Evolutionary conservation across 2,329 filamentous ascomycete genomes (phyloP), one percentile per base, ranked within the genome.

Genomic region (Seiridium cupressi): DNA sequence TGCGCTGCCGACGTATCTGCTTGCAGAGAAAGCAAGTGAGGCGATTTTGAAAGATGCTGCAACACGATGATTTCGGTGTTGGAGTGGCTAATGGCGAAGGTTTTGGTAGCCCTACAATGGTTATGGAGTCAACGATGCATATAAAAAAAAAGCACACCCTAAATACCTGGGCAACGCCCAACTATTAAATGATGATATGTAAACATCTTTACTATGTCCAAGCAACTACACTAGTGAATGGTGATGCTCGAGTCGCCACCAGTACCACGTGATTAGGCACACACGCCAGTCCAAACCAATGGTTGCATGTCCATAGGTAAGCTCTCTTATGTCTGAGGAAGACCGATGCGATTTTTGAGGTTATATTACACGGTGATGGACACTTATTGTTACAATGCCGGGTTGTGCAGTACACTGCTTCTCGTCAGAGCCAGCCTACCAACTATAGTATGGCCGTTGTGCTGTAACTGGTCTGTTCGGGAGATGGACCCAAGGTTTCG

Each of bases 381-480:
- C 53, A 55, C n/a, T 36, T 55, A 55, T 55, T 55, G 40, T 55
- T 55, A 55, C 53, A 55, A 38, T 53, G 26, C 44, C 8, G 18
- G 38, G 46, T 47, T 57, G 42, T 57, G 47, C 54, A 48, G 32
- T 57, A 48, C 54, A 44, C 10, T 42, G 4, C 26, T 31, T 38
- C 49, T 18, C 13, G 13, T 18, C 40, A 13, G 26, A 57, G 13
- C 49, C 49, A 11, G 32, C 31, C 49, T 89, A 98, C 94, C 94
- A 99, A 62, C 90, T 87, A 76, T 96, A 96, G 75, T 95, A 96
- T 72, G 92, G 94, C 68, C 91, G 85, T 79, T 97, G 93, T 42
- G 88, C 88, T 63, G 89, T 89, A 59, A 99, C 83, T 5, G 90
- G 91, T 63, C 93, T 87, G 74, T 97, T 92, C 6, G 94, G 94